phyloP scores from a whole-genome alignment of 2,329 filamentous ascomycete species.

The Cryphonectria radicalis region DNA sequence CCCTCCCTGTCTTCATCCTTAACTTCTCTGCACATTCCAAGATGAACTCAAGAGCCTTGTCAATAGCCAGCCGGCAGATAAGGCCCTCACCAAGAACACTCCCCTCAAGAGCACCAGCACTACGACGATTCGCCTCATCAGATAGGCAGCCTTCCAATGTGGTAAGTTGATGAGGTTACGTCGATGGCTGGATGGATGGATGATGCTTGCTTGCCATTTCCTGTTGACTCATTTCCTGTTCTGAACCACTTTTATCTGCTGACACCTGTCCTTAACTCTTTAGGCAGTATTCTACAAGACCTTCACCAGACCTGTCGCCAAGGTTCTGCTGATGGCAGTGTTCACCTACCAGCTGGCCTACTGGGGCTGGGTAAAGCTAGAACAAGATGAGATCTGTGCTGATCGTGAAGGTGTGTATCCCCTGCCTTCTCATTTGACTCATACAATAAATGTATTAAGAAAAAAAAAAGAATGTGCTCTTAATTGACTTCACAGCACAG shows the following conservation, averaged over 20 bases:
- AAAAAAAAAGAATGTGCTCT: not conserved
- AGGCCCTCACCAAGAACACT: conserved; percentile 11
- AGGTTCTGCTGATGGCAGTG: conserved; percentile 74
- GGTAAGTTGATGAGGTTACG: conserved; percentile 15
- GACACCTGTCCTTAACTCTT: conserved; percentile 15
- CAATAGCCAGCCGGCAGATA: conserved; percentile 23
- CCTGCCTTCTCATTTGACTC: not conserved
- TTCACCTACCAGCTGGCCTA: conserved; percentile 81
- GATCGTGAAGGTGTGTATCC: conserved; percentile 57
- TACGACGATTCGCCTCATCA: conserved; percentile 33
- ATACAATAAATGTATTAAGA: too few relatives aligned
- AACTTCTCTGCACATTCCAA: not conserved
- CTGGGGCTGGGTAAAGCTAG: conserved; percentile 74
- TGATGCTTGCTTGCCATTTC: not conserved
- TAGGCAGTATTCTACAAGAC: conserved; percentile 74
- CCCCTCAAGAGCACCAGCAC: conserved; percentile 10
- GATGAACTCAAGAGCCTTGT: conserved; percentile 25
- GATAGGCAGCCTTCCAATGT: conserved; percentile 25
- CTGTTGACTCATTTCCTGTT: not conserved
- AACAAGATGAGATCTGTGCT: conserved; percentile 69
- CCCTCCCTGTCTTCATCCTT: not conserved
- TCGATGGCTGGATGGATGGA: not conserved
- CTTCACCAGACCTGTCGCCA: conserved; percentile 73
- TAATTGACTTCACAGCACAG: conserved; percentile 25
- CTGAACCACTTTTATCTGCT: conserved; percentile 2